Evolutionary conservation across 139 green algal genomes (phyloP).

Genomic region (Dunaliella primolecta): DNA sequence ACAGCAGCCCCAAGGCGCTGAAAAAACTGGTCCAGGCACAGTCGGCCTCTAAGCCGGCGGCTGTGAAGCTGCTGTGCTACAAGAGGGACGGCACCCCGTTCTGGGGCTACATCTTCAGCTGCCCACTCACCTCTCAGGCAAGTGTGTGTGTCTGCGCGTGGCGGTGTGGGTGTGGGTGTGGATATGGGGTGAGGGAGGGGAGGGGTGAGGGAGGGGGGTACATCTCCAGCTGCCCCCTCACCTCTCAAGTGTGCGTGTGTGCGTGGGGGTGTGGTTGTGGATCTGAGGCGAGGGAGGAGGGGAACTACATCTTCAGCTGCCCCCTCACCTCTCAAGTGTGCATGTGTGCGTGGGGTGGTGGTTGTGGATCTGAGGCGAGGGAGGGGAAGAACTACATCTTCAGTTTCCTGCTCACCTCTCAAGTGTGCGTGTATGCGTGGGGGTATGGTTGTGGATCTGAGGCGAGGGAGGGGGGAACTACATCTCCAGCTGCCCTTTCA

Average conservation of each 20-base stretch:
- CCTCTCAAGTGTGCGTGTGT: not conserved
- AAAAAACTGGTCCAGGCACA: slow-evolving; percentile 22
- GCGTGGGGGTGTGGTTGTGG: not conserved
- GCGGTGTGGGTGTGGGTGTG: not conserved
- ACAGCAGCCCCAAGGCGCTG: slow-evolving; percentile 30
- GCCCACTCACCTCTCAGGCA: slow-evolving; percentile 16
- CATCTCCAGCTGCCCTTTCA: slow-evolving; percentile 29
- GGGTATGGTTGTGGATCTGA: not conserved
- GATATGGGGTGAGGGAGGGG: too few species aligned
- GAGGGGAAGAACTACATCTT: too few species aligned
- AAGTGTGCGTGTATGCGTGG: not conserved
- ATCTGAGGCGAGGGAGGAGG: too few species aligned
- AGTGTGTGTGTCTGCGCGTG: not conserved
- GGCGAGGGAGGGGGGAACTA: too few species aligned
- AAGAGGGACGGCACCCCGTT: slow-evolving; percentile 41
- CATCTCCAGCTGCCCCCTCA: slow-evolving; percentile 29
- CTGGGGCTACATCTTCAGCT: slow-evolving; percentile 37
- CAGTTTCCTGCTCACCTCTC: slow-evolving; percentile 21
- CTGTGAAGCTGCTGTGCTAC: slow-evolving; percentile 41
- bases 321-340: slow-evolving; percentile 14
- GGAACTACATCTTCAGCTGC: slow-evolving; percentile 31
- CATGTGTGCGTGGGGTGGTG: not conserved
- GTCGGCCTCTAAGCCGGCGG: not conserved
- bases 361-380: too few species aligned
- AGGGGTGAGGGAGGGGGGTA: too few species aligned